Evolutionary conservation across 345 rosid species (phyloP).

Genomic region (Eucalyptus sp.): DNA sequence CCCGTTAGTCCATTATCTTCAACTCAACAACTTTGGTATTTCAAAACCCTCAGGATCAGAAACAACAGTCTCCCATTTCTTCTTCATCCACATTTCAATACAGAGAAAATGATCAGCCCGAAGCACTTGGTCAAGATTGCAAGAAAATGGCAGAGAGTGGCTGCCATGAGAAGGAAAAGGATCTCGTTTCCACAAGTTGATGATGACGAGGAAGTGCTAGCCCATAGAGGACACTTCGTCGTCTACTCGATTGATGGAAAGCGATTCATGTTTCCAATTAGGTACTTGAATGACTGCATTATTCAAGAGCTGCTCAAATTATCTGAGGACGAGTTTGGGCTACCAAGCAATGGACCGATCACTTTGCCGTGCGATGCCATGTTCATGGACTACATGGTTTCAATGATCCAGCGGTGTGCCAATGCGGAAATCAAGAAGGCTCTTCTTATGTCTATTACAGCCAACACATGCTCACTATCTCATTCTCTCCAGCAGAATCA

Average conservation of each 20-base stretch:
- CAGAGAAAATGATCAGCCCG: constrained; percentile 1
- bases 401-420: not conserved
- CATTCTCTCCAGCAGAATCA: not conserved
- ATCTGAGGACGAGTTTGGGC: not conserved
- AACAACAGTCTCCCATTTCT: not conserved
- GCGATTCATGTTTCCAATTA: constrained; percentile 3
- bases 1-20: not conserved
- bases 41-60: not conserved
- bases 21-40: not conserved
- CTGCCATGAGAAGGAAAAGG: constrained; percentile 7
- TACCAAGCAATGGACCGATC: constrained; percentile 9
- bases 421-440: not conserved
- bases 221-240: constrained; percentile 10
- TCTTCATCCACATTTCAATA: not conserved
- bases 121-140: constrained; percentile 15
- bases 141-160: constrained; percentile 21
- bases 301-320: not conserved
- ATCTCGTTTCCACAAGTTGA: not conserved
- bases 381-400: constrained; percentile 7
- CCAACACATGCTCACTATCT: not conserved
- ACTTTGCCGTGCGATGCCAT: constrained; percentile 12
- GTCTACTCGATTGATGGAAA: not conserved
- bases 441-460: not conserved
- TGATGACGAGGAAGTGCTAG: not conserved
- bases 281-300: not conserved